These are phyloP conservation scores for Citrus glauca DNA, from an alignment of 345 rosid species.

Conservation along the genomic window DNA sequence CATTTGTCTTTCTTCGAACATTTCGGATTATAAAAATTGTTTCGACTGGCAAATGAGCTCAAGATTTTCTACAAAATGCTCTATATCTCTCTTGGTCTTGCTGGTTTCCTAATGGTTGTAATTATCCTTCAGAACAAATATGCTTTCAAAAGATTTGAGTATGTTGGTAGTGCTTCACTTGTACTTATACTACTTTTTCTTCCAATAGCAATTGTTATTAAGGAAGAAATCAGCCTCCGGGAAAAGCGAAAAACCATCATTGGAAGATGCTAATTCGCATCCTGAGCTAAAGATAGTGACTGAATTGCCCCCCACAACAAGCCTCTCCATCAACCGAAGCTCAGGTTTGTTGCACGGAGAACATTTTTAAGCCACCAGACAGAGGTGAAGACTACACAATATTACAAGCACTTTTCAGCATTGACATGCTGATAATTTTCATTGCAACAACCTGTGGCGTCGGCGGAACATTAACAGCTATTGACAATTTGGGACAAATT, in stretches of 20 bases:
- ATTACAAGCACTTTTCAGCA: conserved; percentile 21
- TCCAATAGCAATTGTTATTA: conserved; percentile 23
- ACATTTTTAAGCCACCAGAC: conserved; percentile 15
- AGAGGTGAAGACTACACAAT: conserved; percentile 24
- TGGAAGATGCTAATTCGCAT: not conserved
- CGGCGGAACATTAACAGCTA: conserved; percentile 22
- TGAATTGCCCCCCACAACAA: not conserved
- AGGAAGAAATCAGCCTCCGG: conserved; percentile 21
- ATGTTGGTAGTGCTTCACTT: conserved; percentile 10
- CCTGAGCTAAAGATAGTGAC: conserved; percentile 6
- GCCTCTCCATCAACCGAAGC: not conserved
- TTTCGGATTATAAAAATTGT: conserved; percentile 20
- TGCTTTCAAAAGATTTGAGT: conserved; percentile 18
- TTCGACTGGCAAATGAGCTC: conserved; percentile 27
- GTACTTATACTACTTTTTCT: conserved; percentile 22
- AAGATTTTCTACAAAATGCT: conserved; percentile 27
- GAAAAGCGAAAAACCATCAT: conserved; percentile 6
- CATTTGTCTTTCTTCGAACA: conserved; percentile 30
- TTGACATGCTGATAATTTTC: conserved; percentile 21
- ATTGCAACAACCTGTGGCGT: conserved; percentile 18
- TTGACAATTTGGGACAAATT: conserved; percentile 20
- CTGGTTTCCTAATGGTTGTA: conserved; percentile 32
- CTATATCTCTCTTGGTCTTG: conserved; percentile 31
- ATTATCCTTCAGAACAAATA: conserved; percentile 29
- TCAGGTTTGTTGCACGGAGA: conserved; percentile 3